Evolutionary conservation across 2,329 filamentous ascomycete species (phyloP).

Genomic region (Dactylellina haptotyla): DNA sequence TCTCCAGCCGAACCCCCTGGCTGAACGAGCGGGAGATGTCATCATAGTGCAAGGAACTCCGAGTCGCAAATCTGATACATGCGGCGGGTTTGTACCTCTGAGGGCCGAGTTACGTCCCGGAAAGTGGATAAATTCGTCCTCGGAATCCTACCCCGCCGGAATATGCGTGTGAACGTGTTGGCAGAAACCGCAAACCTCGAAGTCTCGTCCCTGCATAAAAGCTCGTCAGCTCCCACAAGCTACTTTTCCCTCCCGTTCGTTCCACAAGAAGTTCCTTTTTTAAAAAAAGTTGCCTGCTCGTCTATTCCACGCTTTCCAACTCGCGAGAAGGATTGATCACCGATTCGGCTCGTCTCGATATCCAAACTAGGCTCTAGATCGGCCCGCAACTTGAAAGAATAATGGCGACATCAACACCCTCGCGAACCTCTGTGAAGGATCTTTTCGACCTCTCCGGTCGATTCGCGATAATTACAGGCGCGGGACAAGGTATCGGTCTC

Average conservation of each 20-base stretch:
- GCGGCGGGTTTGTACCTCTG: neutral
- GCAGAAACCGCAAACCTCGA: neutral
- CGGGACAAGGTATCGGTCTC: slow-evolving; percentile 75
- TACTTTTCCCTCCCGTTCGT: neutral
- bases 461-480: slow-evolving; percentile 76
- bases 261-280: neutral
- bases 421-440: slow-evolving; percentile 49
- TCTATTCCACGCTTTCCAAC: neutral
- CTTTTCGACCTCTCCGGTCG: slow-evolving; percentile 76
- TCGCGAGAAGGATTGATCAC: neutral
- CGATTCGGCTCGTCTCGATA: slow-evolving; percentile 8
- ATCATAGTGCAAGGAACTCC: neutral
- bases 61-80: slow-evolving; percentile 12
- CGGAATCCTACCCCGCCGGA: slow-evolving; percentile 5
- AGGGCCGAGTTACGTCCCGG: slow-evolving; percentile 10
- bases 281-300: neutral
- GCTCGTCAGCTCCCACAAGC: neutral
- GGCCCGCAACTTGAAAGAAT: neutral
- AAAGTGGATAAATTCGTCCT: slow-evolving; percentile 6
- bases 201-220: neutral
- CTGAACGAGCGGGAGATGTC: neutral
- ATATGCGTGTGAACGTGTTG: neutral
- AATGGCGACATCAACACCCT: slow-evolving; percentile 21
- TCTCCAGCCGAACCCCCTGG: neutral
- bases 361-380: neutral